Evolutionary conservation across 2,329 filamentous ascomycete species (phyloP).

Genomic region (Trichoderma asperellum): DNA sequence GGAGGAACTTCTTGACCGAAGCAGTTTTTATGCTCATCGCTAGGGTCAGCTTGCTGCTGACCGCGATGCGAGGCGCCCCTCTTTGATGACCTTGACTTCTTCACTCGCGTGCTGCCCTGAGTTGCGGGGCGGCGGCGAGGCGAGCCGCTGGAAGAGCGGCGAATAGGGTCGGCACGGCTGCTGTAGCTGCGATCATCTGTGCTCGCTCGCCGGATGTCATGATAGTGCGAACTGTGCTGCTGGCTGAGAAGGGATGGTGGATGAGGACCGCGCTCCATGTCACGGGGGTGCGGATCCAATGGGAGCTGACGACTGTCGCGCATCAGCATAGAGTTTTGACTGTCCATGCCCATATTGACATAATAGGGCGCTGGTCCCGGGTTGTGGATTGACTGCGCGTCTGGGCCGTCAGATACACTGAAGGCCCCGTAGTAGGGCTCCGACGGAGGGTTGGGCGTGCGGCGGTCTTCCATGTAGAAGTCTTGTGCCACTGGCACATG

Average conservation of each 20-base stretch:
- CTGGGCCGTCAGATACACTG: constrained; percentile 41
- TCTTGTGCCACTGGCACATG: constrained; percentile 43
- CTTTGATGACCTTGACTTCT: constrained; percentile 34
- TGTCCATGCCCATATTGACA: constrained; percentile 35
- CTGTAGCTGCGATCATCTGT: constrained; percentile 31
- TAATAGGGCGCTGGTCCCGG: constrained; percentile 38
- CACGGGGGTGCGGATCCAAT: constrained; percentile 36
- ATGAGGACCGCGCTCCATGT: constrained; percentile 31
- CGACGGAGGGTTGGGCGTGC: constrained; percentile 43
- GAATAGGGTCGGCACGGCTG: constrained; percentile 23
- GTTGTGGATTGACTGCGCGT: constrained; percentile 35
- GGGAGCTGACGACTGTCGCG: constrained; percentile 32
- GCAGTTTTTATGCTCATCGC: constrained; percentile 44
- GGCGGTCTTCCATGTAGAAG: constrained; percentile 48
- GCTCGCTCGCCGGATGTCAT: constrained; percentile 34
- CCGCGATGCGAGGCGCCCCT: constrained; percentile 24
- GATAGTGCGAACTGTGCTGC: constrained; percentile 33
- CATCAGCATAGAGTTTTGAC: constrained; percentile 37
- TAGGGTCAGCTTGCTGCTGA: constrained; percentile 33
- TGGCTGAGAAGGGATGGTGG: constrained; percentile 35
- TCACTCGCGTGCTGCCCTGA: constrained; percentile 36
- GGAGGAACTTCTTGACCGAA: constrained; percentile 42
- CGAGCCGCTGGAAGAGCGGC: constrained; percentile 36
- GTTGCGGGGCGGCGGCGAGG: constrained; percentile 36
- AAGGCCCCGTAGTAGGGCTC: constrained; percentile 45